Conservation (phyloP, 768 basidiomycete genomes). For the Suillus weaverae region DNA sequence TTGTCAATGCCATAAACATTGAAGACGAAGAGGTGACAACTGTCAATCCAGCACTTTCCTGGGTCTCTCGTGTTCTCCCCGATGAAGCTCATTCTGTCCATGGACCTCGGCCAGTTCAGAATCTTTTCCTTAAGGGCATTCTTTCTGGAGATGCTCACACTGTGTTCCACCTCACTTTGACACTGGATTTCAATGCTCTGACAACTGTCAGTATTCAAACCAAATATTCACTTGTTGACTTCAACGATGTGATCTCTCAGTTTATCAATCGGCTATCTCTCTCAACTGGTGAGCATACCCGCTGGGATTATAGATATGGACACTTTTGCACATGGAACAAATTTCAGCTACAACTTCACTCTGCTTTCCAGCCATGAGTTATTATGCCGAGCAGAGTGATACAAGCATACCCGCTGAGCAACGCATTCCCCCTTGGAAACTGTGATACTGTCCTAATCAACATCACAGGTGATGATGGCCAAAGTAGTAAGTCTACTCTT, state of each 20-base stretch:
- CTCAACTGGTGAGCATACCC: neutral
- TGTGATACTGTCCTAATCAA: neutral
- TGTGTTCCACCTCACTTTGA: constrained; percentile 25
- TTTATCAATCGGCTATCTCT: constrained; percentile 5
- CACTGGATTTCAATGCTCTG: constrained; percentile 17
- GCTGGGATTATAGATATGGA: neutral
- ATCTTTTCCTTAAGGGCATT: too few relatives aligned
- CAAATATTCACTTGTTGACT: constrained; percentile 25
- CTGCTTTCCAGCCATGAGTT: neutral
- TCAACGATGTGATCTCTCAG: constrained; percentile 21
- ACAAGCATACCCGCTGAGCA: neutral
- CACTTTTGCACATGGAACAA: neutral
- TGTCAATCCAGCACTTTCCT: neutral
- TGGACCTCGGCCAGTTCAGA: too few relatives aligned
- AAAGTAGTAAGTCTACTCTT: neutral
- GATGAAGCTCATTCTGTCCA: constrained; percentile 7
- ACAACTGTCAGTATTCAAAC: constrained; percentile 19
- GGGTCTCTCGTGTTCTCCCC: neutral
- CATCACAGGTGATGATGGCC: neutral
- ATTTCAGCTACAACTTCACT: neutral
- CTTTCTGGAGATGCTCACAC: too few relatives aligned
- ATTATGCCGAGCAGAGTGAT: neutral
- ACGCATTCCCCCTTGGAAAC: neutral
- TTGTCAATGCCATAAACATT: neutral
- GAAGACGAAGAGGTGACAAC: too few relatives aligned